A percentile compares a stretch with the other conserved stretches of the same genome.
phyloP scores from a whole-genome alignment of 805 yeast species.

The Wickerhamomyces chaumierensis region DNA sequence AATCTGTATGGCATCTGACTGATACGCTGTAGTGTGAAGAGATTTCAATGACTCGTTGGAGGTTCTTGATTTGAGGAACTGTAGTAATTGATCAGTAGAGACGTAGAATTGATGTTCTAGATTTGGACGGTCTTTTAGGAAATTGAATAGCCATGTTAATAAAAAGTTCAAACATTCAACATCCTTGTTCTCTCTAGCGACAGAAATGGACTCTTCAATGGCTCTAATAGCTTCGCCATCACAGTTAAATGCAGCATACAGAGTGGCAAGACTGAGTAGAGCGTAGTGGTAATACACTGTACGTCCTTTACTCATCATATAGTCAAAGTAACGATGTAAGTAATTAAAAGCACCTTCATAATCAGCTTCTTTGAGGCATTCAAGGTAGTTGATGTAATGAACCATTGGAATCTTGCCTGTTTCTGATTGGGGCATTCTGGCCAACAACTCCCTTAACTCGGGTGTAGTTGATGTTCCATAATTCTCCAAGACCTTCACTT shows the following conservation, averaged over 20 bases:
- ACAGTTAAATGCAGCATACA: conserved; percentile 61
- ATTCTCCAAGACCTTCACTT: conserved; percentile 39
- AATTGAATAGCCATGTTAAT: conserved; percentile 63
- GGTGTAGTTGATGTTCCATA: conserved; percentile 40
- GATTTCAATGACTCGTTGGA: conserved; percentile 18
- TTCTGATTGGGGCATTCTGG: conserved; percentile 36
- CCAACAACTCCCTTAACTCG: conserved; percentile 29
- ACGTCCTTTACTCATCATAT: conserved; percentile 59
- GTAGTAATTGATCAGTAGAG: conserved; percentile 55
- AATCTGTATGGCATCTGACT: conserved; percentile 48
- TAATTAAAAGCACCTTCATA: conserved; percentile 44
- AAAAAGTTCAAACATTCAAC: conserved; percentile 59
- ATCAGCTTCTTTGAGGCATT: conserved; percentile 45
- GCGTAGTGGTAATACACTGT: conserved; percentile 70
- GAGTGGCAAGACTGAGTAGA: conserved; percentile 54
- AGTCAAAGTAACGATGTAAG: conserved; percentile 58
- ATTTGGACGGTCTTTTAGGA: conserved; percentile 57
- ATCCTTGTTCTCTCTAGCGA: conserved; percentile 81
- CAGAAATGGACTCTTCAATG: conserved; percentile 76
- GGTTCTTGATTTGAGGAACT: conserved; percentile 29
- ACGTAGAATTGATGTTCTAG: conserved; percentile 38
- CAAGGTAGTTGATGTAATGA: conserved; percentile 50
- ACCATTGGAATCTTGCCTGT: conserved; percentile 31
- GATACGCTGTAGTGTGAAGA: conserved; percentile 47
- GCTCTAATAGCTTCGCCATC: conserved; percentile 55